These are phyloP conservation scores for Gentiana straminea DNA, from an alignment of 257 asterid genomes.

Conservation along the genomic window DNA sequence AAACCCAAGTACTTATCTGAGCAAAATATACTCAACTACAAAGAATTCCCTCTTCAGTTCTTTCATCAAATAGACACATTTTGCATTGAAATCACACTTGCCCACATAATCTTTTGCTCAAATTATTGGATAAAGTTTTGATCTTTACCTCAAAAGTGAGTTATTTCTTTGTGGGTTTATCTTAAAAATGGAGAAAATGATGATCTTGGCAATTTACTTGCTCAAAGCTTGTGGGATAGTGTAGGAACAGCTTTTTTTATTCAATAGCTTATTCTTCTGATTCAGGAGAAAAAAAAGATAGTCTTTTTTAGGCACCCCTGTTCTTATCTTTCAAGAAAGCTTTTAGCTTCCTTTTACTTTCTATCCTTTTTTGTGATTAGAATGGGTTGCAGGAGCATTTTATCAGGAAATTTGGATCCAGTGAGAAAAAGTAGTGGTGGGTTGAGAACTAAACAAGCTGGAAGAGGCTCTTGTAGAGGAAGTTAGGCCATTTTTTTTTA, in stretches of 20 bases:
- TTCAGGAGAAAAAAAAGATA: slow-evolving; percentile 6
- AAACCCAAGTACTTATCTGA: not conserved
- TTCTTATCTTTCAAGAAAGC: slow-evolving; percentile 4
- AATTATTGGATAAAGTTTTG: slow-evolving; percentile 20
- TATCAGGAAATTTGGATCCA: slow-evolving; percentile 72
- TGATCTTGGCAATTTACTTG: slow-evolving; percentile 50
- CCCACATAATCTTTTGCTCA: slow-evolving; percentile 8
- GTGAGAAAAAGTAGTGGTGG: slow-evolving; percentile 90
- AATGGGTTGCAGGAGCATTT: slow-evolving; percentile 50
- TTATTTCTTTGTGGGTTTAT: slow-evolving; percentile 1
- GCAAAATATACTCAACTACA: not conserved
- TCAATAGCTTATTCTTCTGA: slow-evolving; percentile 4
- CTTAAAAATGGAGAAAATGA: slow-evolving; percentile 51
- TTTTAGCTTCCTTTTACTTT: slow-evolving; percentile 7
- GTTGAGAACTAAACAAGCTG: slow-evolving; percentile 92
- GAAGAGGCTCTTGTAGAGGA: slow-evolving; percentile 98
- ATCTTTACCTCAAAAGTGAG: slow-evolving; percentile 18
- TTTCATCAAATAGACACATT: slow-evolving; percentile 6
- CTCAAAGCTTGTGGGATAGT: slow-evolving; percentile 84
- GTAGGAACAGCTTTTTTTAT: slow-evolving; percentile 28
- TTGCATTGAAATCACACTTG: slow-evolving; percentile 10
- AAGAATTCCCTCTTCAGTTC: slow-evolving; percentile 1
- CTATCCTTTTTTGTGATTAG: slow-evolving; percentile 15
- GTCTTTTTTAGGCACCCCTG: slow-evolving; percentile 10
- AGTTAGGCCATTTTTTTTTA: slow-evolving; percentile 42